Evolutionary conservation across 2,329 filamentous ascomycete genomes (phyloP), one percentile per base, ranked within the genome.

Genomic region (Alternaria sp.): DNA sequence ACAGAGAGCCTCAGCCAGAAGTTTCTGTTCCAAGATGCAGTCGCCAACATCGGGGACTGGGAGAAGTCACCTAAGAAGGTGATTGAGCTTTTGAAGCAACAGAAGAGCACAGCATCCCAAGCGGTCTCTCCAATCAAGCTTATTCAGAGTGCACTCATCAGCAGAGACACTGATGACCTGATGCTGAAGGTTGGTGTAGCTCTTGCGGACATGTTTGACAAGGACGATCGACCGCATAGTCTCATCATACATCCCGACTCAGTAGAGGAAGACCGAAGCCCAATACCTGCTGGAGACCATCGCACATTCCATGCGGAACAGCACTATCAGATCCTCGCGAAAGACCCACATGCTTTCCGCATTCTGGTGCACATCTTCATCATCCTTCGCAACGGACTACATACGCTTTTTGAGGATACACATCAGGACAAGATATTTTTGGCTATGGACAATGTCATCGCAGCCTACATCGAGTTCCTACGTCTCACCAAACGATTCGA

Each of bases 391-490:
- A 65, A 87, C 88, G 68, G 84, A 83, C 50, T 71, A 14, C 42
- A 53, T 26, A 51, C 62, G 29, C 50, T 70, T 39, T 59, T 59
- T 40, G 56, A 56, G 23, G 60, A 56, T 14, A 51, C 54, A 26
- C 54, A 61, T 26, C 42, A 57, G 14, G 53, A 79, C 33, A 44
- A 58, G 28, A 56, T 55, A 28, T 60, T 61, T 79, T 81, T 65
- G 33, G 54, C 68, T 14, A 85, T 88, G 64, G 90, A 96, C 70
- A 92, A 91, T 69, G 87, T 94, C 45, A 82, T 97, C 51, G 87
- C 90, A 1, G 88, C 87, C 4, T 98, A 98, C 74, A 90, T 96
- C 54, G 90, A 90, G 68, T 88, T 90, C 60, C 80, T 99, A 36
- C 87, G 91, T 41, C 83, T 90, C 45, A 86, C 86, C 14, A 86